Percentiles rank a stretch among this genome's conserved stretches.
Conservation (phyloP, 768 basidiomycete species). For the Phaeotremella skinneri region DNA sequence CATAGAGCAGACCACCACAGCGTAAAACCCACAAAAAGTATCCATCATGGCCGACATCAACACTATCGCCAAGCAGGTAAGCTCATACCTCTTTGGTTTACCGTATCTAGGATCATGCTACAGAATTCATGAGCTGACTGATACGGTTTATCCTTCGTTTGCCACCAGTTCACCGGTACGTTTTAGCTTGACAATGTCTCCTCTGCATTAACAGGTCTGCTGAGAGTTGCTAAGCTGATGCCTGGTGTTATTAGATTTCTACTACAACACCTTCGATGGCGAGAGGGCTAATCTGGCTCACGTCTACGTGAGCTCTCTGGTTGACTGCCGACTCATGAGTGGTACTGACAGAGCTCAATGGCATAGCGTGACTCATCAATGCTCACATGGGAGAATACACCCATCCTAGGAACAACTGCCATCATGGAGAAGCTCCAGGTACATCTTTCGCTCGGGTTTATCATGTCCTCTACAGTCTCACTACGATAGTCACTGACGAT, state of each 20-base stretch:
- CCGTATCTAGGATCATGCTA: background rate
- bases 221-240: background rate
- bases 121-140: background rate
- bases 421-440: constrained; percentile 80
- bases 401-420: constrained; percentile 56
- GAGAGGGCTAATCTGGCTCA: constrained; percentile 59
- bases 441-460: constrained; percentile 37
- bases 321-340: background rate
- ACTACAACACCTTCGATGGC: constrained; percentile 74
- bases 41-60: constrained; percentile 69
- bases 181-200: background rate
- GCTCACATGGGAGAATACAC: constrained; percentile 73
- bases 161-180: constrained; percentile 44
- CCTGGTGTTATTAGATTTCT: constrained; percentile 68
- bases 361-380: constrained; percentile 73
- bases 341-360: background rate
- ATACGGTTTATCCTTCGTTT: background rate
- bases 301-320: constrained; percentile 70
- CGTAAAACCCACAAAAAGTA: background rate
- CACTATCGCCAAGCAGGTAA: constrained; percentile 65
- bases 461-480: background rate
- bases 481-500: background rate
- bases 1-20: too few species aligned
- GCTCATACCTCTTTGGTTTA: background rate
- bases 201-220: background rate